Evolutionary conservation across 352 stramenopile species (phyloP).

Genomic region (Phytophthora foliorum): DNA sequence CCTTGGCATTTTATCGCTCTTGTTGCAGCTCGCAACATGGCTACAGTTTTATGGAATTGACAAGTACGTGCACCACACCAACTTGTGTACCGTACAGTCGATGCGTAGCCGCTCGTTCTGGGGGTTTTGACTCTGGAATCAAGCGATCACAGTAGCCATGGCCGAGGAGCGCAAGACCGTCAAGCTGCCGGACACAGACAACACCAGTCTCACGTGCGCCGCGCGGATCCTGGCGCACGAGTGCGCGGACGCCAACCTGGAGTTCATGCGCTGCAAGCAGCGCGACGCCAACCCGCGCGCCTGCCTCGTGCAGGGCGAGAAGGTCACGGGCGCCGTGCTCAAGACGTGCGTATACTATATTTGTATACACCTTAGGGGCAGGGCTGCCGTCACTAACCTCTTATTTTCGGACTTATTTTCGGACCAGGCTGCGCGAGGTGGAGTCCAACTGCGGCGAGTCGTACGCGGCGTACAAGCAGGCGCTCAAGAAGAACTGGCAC

Average conservation of each 20-base stretch:
- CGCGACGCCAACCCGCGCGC: constrained; percentile 81
- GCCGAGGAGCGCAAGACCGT: constrained; percentile 58
- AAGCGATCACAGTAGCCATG: constrained; percentile 31
- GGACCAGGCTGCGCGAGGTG: constrained; percentile 71
- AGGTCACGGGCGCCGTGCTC: constrained; percentile 88
- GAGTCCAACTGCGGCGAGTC: constrained; percentile 89
- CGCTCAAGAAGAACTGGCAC: constrained; percentile 92
- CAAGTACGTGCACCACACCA: background rate
- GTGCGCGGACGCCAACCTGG: constrained; percentile 86
- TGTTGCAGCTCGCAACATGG: constrained; percentile 6
- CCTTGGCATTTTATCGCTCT: constrained; percentile 11
- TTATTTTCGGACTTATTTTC: constrained; percentile 20
- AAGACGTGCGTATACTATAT: constrained; percentile 71
- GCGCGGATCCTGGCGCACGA: constrained; percentile 85
- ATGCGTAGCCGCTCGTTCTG: constrained; percentile 37
- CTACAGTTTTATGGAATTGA: constrained; percentile 10
- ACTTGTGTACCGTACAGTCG: constrained; percentile 5
- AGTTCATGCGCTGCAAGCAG: constrained; percentile 91
- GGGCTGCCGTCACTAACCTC: too few species aligned
- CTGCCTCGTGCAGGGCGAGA: constrained; percentile 88
- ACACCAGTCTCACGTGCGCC: constrained; percentile 89
- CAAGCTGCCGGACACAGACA: constrained; percentile 83
- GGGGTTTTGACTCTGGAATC: constrained; percentile 34
- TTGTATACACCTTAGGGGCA: background rate
- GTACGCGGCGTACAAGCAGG: constrained; percentile 90